Base-by-base conservation (phyloP, 305 asterid genomes). In the Withania somnifera region DNA sequence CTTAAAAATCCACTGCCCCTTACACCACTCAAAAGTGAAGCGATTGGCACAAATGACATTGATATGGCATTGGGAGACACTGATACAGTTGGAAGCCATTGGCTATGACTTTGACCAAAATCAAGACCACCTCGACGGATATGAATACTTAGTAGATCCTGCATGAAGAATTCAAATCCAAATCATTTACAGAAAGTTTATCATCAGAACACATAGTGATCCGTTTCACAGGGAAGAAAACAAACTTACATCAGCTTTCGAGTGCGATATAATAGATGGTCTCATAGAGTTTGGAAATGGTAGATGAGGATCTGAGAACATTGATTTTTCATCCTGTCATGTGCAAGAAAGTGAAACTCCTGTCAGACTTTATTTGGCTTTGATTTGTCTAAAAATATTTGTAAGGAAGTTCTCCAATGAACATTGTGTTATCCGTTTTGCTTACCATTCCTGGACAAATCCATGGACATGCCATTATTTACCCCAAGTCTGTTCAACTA, bases 51-150 rank as follows among this genome's bases (percentile, higher is more conserved):
- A 83, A 91, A 91, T 20, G 98, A 90, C 97, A 96, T 94, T 11
- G 99, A 92, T 88, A 93, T 90, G 82, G 86, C 98, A 86, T 96
- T 92, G 13, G 99, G 99, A 86, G 89, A 82, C 66, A 91, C 91
- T 38, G 95, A 91, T 77, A 96, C 97, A 8, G 98, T 93, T 30
- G 98, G 91, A 85, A 96, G 95, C 99, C 99, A 96, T 82, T 90
- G 89, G 24, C 90, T 88, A 86, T 96, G 99, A 82, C 94, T 92
- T 86, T 93, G 99, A 77, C 94, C 92, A 45, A 66, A 83, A 86
- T 93, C 93, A 69, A 88, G 34, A 82, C 99, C 99, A 79, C 99
- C 98, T 26, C 97, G 87, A 13, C 94, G 87, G 61, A 93, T 86
- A 86, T 89, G 94, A 85, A 91, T 83, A 85, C 97, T 94, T 82